Evolutionary conservation across 2,329 filamentous ascomycete species (phyloP), one percentile per base, ranked within the genome.

Genomic region (Dothistroma septosporum): DNA sequence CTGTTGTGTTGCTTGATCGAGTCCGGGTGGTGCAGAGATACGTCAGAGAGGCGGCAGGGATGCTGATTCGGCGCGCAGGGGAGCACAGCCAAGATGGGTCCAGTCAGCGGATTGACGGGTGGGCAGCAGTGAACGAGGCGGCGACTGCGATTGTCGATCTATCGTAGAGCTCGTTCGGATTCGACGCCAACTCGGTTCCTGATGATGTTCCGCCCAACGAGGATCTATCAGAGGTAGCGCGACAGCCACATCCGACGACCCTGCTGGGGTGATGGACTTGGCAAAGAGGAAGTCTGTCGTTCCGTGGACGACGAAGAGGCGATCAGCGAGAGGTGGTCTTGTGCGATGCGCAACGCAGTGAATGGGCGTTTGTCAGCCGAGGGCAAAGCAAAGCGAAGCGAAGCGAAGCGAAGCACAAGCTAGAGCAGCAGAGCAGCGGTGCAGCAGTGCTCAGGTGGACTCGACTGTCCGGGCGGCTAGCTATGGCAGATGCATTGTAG

Each of bases 401-500:
- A 48, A 19, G 37, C 37, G 37, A 44, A 10, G 44, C 44, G 44
- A 48, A 24, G 44, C 44, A 37, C 41, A 44, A 44, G 41, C 41
- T 44, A 11, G 35, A 44, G 41, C 41, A 44, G 41, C 41, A 16
- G 11, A 37, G 41, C 16, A n/a, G 41, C 8, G 41, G 14, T 44
- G 35, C 35, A 37, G 41, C 16, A n/a, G 41, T 44, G 41, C 37
- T 44, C 37, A n/a, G 10, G 10, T 44, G 37, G 37, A 44, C 37
- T 44, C n/a, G 33, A 16, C 33, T 37, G 41, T 2, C 41, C 47
- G 6, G 10, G 47, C 47, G 31, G 50, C 50, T 53, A 53, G 50
- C 50, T 53, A 53, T 35, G 50, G 50, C 50, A 53, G 50, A 53
- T 53, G 50, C 50, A 53, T 53, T 11, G 31, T 35, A 53, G 47